Evolutionary conservation across 1,139 yeast genomes (phyloP).

Genomic region (Blastobotrys apis): DNA sequence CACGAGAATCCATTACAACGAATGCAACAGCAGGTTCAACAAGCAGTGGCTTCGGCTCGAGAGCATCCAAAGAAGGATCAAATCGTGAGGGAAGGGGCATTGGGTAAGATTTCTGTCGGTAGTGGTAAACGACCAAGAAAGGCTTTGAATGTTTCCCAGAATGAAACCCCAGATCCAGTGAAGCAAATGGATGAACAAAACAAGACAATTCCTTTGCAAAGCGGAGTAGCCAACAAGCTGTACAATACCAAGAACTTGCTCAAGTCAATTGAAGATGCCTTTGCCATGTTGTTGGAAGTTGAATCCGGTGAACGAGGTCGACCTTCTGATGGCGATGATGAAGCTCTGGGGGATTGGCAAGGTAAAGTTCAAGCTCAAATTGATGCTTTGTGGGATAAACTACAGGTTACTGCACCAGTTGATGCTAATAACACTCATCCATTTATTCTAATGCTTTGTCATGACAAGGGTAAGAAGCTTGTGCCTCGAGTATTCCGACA

Average conservation of each 20-base stretch:
- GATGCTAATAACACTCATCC: constrained; percentile 55
- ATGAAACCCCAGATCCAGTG: constrained; percentile 39
- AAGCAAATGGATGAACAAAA: neutral
- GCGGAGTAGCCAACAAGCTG: constrained; percentile 1
- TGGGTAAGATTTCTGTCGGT: constrained; percentile 81
- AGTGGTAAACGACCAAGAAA: constrained; percentile 87
- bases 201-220: neutral
- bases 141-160: constrained; percentile 55
- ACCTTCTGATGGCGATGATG: constrained; percentile 36
- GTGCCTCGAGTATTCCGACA: constrained; percentile 87
- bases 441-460: constrained; percentile 76
- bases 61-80: constrained; percentile 77
- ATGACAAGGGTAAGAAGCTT: constrained; percentile 83
- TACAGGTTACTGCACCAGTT: constrained; percentile 57
- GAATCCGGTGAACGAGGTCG: constrained; percentile 75
- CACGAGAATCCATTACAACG: constrained; percentile 87
- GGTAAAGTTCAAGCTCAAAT: constrained; percentile 30
- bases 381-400: constrained; percentile 64
- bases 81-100: constrained; percentile 78
- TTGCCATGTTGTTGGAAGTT: constrained; percentile 69
- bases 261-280: constrained; percentile 63
- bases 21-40: constrained; percentile 98
- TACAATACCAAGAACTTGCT: constrained; percentile 20
- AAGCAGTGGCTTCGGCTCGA: constrained; percentile 92
- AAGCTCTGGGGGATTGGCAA: constrained; percentile 36